Evolutionary conservation across 1,284 basidiomycete species (phyloP), one percentile per base, ranked within the genome.

Genomic region (Trichosporon asahii): DNA sequence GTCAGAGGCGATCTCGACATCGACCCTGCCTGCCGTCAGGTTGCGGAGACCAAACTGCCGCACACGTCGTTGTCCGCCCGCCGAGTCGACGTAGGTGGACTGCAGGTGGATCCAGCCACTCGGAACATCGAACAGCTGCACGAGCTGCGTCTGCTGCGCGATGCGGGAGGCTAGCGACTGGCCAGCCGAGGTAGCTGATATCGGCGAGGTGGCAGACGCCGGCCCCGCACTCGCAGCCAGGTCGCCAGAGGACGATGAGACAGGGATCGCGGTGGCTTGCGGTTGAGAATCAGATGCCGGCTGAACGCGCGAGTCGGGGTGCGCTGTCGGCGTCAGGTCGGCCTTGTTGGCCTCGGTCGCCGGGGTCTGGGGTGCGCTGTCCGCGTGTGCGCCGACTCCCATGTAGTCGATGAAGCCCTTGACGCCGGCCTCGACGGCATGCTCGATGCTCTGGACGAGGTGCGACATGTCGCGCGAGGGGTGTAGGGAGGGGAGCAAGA

Each of bases 81-180:
- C 77, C 3, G 68, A 67, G 37, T 76, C 78, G 55, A 82, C 73
- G 57, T 82, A 82, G 2, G 80, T 79, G 11, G 80, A 79, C 67
- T 78, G 81, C 15, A 82, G 75, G 65, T 82, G 80, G 29, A 82
- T 82, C 81, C 81, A 82, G 25, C 81, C 81, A 5, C 79, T 80
- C 2, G 79, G 76, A 2, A 82, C 79, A 57, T 81, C 81, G 6
- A 76, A 66, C 2, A 74, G 73, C 68, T 80, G 76, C 9, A 82
- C 70, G 3, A 82, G 73, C 29, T 53, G 23, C 60, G 70, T 68
- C n/a, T 73, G 70, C 18, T 64, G 65, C 0, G 70, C 72, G 25
- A 73, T 29, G 11, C 72, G 70, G 3, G 69, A 67, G 14, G 72
- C 72, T 14, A 73, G 61, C 8, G 66, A 44, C 40, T 44, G 37